Evolutionary conservation across 2,329 filamentous ascomycete species (phyloP).

Genomic region (Penicillium sp.): DNA sequence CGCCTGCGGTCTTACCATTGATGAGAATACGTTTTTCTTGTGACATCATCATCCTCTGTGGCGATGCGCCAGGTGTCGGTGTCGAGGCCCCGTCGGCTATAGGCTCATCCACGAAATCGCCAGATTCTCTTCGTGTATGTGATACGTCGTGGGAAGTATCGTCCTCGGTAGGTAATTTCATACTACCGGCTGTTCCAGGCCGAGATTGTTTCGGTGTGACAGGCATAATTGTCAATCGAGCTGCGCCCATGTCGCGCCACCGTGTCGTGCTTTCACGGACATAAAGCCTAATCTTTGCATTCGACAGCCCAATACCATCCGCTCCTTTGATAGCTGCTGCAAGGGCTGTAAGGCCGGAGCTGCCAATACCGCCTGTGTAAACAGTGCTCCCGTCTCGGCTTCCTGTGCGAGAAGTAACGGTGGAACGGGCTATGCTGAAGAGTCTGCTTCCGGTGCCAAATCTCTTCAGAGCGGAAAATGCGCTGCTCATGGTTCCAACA

Average conservation of each 20-base stretch:
- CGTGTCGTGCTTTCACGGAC: constrained; percentile 69
- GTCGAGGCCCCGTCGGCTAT: constrained; percentile 17
- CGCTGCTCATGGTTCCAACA: constrained; percentile 70
- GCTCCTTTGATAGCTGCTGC: constrained; percentile 47
- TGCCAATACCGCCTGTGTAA: constrained; percentile 53
- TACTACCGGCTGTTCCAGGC: constrained; percentile 47
- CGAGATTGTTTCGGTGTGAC: constrained; percentile 33
- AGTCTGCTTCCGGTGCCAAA: constrained; percentile 68
- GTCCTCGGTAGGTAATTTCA: constrained; percentile 31
- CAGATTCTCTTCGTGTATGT: neutral
- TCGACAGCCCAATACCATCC: constrained; percentile 61
- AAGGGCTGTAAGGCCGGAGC: constrained; percentile 51
- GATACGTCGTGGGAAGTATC: constrained; percentile 17
- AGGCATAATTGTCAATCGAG: constrained; percentile 75
- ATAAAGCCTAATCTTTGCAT: constrained; percentile 83
- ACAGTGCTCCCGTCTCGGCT: constrained; percentile 52
- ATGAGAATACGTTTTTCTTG: constrained; percentile 84
- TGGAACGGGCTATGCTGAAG: constrained; percentile 81
- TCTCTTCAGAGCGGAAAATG: constrained; percentile 71
- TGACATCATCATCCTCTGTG: constrained; percentile 52
- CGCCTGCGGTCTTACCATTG: constrained; percentile 62
- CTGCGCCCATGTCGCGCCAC: constrained; percentile 90
- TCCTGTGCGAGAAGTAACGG: constrained; percentile 56
- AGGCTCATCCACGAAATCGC: constrained; percentile 4
- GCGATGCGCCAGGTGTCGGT: constrained; percentile 22